Base-by-base conservation (phyloP, 169 alveolate species). In the Cryptosporidium felis region DNA sequence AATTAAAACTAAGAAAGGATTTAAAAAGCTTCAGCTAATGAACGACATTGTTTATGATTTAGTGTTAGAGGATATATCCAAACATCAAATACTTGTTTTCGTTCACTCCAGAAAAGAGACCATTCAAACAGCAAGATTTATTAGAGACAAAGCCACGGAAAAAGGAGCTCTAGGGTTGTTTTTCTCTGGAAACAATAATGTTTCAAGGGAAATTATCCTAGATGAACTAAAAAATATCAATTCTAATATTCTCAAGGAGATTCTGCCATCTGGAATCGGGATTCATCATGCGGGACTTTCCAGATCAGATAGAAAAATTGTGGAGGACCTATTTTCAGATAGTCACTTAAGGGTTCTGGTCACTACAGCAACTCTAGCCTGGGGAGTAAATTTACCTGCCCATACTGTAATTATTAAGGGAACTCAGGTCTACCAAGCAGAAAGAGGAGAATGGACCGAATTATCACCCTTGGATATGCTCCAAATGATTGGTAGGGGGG, bases 311-410 rank as follows among this genome's bases (percentile, higher is more conserved):
- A 88, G 99, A 34, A 91, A 94, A 80, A 91, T 95, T 40, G 99
- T 98, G 1, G 99, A 99, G 93, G 98, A 97, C 65, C 92, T 99
- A 56, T 99, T 98, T 90, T 95, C 98, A 23, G 98, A 96, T 82
- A 94, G 97, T 53, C 99, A 95, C 88, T 91, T 98, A 23, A 96
- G 97, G 90, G 98, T 99, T 23, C 90, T 99, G 36, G 98, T 97
- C 61, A 95, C 98, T n/a, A 99, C 99, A 0, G 98, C 99, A 4
- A 99, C 99, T 12, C 90, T 99, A 65, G 99, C 99, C 5, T 98
- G 99, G 99, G 99, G 99, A 60, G 99, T 99, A 5, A 99, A 99
- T 90, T 89, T 99, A 60, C 99, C 99, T 6, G 99, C 99, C 0
- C 99, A 98, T 88, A 96, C 99, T 18, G 99, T 98, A 8, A 96